Conservation (phyloP, 2,329 filamentous ascomycete genomes). For the Calonectria hongkongensis region DNA sequence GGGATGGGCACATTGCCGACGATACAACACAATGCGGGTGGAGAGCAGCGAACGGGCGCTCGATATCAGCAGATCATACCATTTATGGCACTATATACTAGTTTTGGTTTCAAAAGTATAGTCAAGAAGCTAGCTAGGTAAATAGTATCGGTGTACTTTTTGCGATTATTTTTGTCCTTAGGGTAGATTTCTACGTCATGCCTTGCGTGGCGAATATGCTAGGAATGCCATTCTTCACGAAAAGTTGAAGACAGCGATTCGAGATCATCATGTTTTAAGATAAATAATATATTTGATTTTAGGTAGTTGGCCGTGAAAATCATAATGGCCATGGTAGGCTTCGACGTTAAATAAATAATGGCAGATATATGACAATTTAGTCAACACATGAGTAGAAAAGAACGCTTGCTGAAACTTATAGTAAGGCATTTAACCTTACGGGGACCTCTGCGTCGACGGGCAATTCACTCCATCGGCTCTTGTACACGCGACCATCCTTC, state of each 20-base stretch:
- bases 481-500: conserved; percentile 66
- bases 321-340: not conserved
- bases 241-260: no score
- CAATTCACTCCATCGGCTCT: conserved; percentile 49
- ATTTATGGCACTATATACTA: not conserved
- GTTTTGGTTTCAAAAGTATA: not conserved
- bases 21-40: not conserved
- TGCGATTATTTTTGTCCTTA: no score
- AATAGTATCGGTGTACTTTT: no score
- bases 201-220: no score
- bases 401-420: not conserved
- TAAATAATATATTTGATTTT: not conserved
- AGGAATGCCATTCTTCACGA: no score
- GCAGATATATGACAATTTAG: not conserved
- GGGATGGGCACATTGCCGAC: conserved; percentile 35
- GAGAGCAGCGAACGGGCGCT: conserved; percentile 7
- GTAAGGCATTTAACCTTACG: conserved; percentile 29
- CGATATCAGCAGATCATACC: not conserved
- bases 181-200: no score
- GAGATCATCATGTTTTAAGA: no score
- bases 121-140: no score
- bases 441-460: conserved; percentile 43
- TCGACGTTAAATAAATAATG: not conserved
- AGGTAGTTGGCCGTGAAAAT: not conserved
- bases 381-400: not conserved